These are phyloP conservation scores for Myriosclerotinia scirpicola DNA, from an alignment of 2,329 filamentous ascomycete species.

Conservation along the genomic window DNA sequence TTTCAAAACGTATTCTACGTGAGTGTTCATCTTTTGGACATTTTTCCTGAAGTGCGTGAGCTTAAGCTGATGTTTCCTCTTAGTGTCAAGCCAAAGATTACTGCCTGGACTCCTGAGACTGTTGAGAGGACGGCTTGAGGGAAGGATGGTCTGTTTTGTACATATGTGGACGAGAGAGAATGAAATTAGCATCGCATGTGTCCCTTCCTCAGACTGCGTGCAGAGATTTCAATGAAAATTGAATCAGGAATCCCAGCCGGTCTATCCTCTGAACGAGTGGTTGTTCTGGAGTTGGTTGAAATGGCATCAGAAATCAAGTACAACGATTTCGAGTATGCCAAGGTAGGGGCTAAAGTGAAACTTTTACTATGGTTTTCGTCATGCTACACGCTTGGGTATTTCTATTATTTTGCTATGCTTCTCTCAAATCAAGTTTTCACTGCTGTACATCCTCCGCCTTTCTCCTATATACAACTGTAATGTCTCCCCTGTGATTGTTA, in stretches of 20 bases:
- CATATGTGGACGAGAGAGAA: slow-evolving; percentile 29
- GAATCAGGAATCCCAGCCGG: not conserved
- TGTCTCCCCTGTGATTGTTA: not conserved
- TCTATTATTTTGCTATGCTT: slow-evolving; percentile 7
- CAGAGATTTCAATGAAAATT: not conserved
- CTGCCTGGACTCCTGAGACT: slow-evolving; percentile 51
- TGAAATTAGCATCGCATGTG: slow-evolving; percentile 17
- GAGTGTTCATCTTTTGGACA: slow-evolving; percentile 46
- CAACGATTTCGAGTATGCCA: not conserved
- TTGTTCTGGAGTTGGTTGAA: not conserved
- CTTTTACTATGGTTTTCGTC: not conserved
- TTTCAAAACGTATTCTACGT: slow-evolving; percentile 96
- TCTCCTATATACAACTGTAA: not conserved
- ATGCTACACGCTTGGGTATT: slow-evolving; percentile 16
- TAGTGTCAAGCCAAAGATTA: slow-evolving; percentile 56
- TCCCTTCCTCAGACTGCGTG: not conserved
- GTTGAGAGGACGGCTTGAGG: slow-evolving; percentile 33
- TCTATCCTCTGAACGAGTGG: not conserved
- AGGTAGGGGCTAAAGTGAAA: not conserved
- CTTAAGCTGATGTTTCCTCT: not conserved
- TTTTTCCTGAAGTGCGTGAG: slow-evolving; percentile 14
- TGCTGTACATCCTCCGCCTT: not conserved
- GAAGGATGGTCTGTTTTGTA: slow-evolving; percentile 30
- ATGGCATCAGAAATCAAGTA: not conserved
- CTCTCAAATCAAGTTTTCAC: not conserved